A percentile compares a stretch with the other conserved stretches of the same genome.
Conservation (phyloP, 306 rosid species). For the Malus orientalis region DNA sequence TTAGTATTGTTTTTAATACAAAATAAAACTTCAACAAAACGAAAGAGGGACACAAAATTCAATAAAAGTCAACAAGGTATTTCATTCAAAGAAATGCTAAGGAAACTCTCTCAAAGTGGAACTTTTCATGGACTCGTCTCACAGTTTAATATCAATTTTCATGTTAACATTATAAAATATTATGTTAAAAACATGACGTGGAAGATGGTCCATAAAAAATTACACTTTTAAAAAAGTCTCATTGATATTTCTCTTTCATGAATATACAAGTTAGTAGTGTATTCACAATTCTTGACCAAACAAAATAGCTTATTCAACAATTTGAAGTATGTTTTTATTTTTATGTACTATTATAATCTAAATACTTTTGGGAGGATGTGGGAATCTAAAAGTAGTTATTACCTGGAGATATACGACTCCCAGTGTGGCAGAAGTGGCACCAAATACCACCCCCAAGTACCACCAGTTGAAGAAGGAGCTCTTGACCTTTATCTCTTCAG, state of each 20-base stretch:
- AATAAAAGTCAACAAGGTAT: not conserved
- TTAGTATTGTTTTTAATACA: too few species aligned
- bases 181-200: too few species aligned
- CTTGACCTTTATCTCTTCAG: conserved; percentile 43
- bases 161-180: too few species aligned
- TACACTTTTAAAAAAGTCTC: too few species aligned
- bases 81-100: too few species aligned
- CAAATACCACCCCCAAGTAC: conserved; percentile 50
- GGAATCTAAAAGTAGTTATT: not conserved
- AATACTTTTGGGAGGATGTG: not conserved
- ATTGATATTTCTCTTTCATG: too few species aligned
- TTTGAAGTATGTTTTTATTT: too few species aligned
- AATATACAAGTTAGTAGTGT: not conserved
- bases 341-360: not conserved
- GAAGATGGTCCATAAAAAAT: too few species aligned
- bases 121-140: too few species aligned
- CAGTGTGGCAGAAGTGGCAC: conserved; percentile 38
- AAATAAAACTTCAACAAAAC: too few species aligned
- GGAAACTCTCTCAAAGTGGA: too few species aligned
- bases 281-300: not conserved
- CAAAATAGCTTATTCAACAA: not conserved
- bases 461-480: conserved; percentile 79
- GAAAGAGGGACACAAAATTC: not conserved
- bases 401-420: conserved; percentile 57
- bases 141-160: too few species aligned